Evolutionary conservation across 163 green algal species (phyloP).

Genomic region (Chlorella variabilis): DNA sequence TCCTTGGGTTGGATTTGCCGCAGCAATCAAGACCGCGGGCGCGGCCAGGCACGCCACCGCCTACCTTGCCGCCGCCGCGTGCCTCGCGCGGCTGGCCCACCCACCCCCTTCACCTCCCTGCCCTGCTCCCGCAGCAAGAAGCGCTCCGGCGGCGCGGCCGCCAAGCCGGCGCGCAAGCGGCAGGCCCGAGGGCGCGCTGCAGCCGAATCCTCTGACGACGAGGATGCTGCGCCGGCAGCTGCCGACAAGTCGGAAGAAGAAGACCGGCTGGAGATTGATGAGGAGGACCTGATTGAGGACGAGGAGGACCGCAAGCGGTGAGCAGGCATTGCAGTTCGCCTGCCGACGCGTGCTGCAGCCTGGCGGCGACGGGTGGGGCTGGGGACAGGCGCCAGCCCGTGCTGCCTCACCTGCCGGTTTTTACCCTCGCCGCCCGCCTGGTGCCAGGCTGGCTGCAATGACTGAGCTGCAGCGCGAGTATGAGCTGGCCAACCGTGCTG

Average conservation of each 20-base stretch:
- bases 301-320: constrained; percentile 44
- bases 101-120: neutral
- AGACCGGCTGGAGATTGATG: constrained; percentile 17
- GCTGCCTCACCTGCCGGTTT: neutral
- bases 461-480: constrained; percentile 84
- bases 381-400: no score
- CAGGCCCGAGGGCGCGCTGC: neutral
- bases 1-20: neutral
- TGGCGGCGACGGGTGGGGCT: no score
- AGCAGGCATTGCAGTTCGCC: no score
- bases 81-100: neutral
- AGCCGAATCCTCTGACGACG: neutral
- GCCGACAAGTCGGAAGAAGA: constrained; percentile 15
- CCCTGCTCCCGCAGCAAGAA: constrained; percentile 23
- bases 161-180: constrained; percentile 18
- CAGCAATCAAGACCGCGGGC: neutral
- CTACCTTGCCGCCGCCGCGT: neutral
- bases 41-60: no score
- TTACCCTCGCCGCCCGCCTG: neutral
- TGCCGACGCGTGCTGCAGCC: no score
- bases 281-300: constrained; percentile 46
- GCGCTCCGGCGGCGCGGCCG: neutral
- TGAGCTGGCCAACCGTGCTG: constrained; percentile 75
- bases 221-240: neutral
- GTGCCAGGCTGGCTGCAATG: no score